Conservation (phyloP, 768 basidiomycete species). For the Vararia minispora region DNA sequence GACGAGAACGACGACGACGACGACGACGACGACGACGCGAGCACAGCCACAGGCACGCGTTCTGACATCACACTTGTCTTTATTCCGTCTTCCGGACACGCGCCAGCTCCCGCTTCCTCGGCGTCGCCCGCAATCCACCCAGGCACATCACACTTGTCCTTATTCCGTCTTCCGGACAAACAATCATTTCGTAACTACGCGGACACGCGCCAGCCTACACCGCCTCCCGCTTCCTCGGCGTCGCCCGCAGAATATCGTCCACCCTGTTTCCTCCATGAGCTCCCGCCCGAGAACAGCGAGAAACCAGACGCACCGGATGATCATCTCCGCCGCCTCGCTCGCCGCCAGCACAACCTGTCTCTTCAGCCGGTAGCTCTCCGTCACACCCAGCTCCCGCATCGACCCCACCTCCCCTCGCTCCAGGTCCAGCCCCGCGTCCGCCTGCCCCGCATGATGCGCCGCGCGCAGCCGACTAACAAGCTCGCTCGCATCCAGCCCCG, state of each 20-base stretch:
- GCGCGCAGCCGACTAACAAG: conserved; percentile 83
- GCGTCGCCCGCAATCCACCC: conserved; percentile 76
- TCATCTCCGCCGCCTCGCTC: conserved; percentile 97
- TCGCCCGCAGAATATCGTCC: conserved; percentile 81
- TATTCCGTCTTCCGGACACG: no score
- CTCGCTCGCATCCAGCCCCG: conserved; percentile 95
- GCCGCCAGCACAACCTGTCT: conserved; percentile 90
- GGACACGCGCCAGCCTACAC: conserved; percentile 28
- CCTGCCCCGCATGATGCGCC: conserved; percentile 84
- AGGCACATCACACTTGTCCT: no score
- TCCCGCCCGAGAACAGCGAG: neutral
- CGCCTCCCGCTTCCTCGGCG: conserved; percentile 80
- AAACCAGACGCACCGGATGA: conserved; percentile 56
- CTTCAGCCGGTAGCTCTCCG: conserved; percentile 97
- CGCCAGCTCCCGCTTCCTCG: conserved; percentile 59
- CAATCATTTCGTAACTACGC: conserved; percentile 11
- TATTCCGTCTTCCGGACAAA: no score
- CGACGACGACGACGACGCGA: no score
- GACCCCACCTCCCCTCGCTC: conserved; percentile 73
- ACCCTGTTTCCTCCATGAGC: conserved; percentile 37
- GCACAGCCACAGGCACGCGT: no score
- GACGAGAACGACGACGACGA: neutral
- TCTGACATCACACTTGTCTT: no score
- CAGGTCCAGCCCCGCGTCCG: conserved; percentile 92
- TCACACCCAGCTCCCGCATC: conserved; percentile 81